Conservation (phyloP, 495 filamentous ascomycete species). For the Podospora tetraspora region DNA sequence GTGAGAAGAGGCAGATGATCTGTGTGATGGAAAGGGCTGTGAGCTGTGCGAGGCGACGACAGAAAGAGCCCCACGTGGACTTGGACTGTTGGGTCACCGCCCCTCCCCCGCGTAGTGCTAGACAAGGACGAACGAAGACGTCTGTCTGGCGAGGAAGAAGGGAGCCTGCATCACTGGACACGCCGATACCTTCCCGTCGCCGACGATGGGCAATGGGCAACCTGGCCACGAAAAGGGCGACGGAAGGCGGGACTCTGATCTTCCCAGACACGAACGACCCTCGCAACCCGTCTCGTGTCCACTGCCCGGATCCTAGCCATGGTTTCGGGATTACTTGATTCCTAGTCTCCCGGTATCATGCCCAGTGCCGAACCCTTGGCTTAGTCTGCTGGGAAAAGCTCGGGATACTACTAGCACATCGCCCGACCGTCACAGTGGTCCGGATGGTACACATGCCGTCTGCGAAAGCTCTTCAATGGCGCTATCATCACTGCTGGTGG, state of each 20-base stretch:
- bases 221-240: not conserved
- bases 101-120: no score
- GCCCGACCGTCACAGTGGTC: not conserved
- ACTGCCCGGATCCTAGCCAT: not conserved
- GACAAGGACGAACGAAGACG: not conserved
- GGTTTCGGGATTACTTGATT: not conserved
- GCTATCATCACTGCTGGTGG: no score
- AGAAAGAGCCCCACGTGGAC: not conserved
- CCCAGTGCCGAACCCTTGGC: not conserved
- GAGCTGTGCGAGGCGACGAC: not conserved
- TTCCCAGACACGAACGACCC: not conserved
- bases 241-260: not conserved
- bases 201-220: not conserved
- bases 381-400: not conserved
- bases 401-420: not conserved
- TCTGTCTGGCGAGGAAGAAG: not conserved
- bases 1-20: not conserved
- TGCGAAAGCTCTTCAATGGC: no score
- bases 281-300: not conserved
- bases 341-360: not conserved
- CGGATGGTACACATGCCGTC: not conserved
- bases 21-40: not conserved
- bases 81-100: not conserved
- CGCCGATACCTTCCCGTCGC: not conserved
- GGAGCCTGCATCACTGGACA: no score